Evolutionary conservation across 2,329 filamentous ascomycete genomes (phyloP).

Genomic region (Fusarium anguioides): DNA sequence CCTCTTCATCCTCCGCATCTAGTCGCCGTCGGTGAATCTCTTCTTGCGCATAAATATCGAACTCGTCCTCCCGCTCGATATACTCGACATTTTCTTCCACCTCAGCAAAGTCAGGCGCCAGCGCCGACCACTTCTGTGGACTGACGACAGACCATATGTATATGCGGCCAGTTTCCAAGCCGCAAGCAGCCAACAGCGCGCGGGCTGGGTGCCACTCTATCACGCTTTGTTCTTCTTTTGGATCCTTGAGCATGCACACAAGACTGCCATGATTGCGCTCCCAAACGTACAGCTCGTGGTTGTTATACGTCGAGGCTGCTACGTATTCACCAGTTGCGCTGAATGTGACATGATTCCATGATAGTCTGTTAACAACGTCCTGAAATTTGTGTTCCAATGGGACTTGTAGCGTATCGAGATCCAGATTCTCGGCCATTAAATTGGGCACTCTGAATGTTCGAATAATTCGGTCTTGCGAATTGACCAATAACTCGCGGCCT

Average conservation of each 20-base stretch:
- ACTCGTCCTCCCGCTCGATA: constrained; percentile 94
- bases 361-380: constrained; percentile 92
- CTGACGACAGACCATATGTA: constrained; percentile 97
- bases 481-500: constrained; percentile 88
- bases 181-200: constrained; percentile 89
- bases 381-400: constrained; percentile 98
- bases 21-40: constrained; percentile 92
- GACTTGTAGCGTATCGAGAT: constrained; percentile 86
- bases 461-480: constrained; percentile 94
- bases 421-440: constrained; percentile 73
- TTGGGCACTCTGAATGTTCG: constrained; percentile 92
- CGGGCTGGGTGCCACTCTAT: constrained; percentile 97
- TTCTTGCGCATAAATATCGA: constrained; percentile 95
- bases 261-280: constrained; percentile 92
- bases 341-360: constrained; percentile 98
- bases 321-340: constrained; percentile 96
- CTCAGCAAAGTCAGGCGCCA: constrained; percentile 96
- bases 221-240: constrained; percentile 94
- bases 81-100: constrained; percentile 99
- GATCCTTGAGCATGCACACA: constrained; percentile 96
- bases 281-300: constrained; percentile 99
- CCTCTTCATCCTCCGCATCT: constrained; percentile 91
- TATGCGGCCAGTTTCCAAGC: constrained; percentile 90
- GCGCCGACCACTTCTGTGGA: constrained; percentile 95
- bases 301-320: constrained; percentile 96